Evolutionary conservation across 106 monocot species (phyloP).

Genomic region (Narthecium ossifragum): DNA sequence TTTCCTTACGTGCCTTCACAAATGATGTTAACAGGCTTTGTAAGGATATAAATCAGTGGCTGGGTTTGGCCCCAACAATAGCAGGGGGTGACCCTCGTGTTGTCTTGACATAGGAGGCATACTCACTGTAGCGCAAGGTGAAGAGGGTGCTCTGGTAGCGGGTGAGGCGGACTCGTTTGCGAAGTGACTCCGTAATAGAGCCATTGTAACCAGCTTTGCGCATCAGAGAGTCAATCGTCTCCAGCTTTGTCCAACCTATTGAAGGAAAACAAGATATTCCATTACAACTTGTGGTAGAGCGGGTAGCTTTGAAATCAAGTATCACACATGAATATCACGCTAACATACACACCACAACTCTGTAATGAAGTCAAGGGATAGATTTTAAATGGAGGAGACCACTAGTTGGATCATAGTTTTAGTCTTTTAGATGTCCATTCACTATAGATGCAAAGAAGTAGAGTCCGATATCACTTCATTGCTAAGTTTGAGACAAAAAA

Average conservation of each 20-base stretch:
- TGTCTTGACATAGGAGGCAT: constrained; percentile 54
- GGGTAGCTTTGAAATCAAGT: too few species aligned
- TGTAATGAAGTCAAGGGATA: not conserved
- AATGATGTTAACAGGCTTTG: not conserved
- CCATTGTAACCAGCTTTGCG: constrained; percentile 92
- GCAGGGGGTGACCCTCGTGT: constrained; percentile 45
- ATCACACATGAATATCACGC: too few species aligned
- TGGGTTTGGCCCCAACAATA: constrained; percentile 37
- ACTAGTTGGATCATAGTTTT: too few species aligned
- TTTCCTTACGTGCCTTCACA: constrained; percentile 2
- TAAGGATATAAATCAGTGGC: constrained; percentile 34
- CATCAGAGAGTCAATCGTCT: constrained; percentile 87
- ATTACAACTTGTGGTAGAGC: too few species aligned
- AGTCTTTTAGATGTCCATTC: too few species aligned
- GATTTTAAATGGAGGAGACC: not conserved
- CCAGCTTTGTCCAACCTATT: constrained; percentile 84
- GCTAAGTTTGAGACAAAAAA: too few species aligned
- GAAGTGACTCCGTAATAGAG: constrained; percentile 59
- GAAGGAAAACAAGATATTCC: too few species aligned
- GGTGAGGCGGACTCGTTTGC: constrained; percentile 56
- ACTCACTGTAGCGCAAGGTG: constrained; percentile 85
- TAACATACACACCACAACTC: too few species aligned
- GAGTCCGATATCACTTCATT: too few species aligned
- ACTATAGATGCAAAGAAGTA: too few species aligned
- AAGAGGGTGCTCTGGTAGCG: constrained; percentile 88